Conservation (phyloP, 257 asterid genomes). For the Penstemon newberryi region DNA sequence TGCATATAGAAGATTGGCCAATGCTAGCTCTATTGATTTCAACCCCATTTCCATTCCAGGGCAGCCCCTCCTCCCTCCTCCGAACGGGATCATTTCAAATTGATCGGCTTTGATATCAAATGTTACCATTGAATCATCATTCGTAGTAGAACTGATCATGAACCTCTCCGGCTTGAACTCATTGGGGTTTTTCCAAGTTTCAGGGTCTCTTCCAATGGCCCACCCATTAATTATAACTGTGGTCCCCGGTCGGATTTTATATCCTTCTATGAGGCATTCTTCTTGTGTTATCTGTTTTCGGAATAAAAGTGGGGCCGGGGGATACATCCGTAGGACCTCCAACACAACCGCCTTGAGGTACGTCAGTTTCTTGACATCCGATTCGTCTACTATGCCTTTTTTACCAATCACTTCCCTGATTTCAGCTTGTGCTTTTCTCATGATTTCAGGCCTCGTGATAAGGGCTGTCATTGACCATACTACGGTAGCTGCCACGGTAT, state of each 20-base stretch:
- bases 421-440: conserved; percentile 35
- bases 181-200: conserved; percentile 32
- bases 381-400: conserved; percentile 29
- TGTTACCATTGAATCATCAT: background rate
- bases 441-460: conserved; percentile 29
- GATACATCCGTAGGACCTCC: conserved; percentile 44
- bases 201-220: conserved; percentile 43
- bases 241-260: conserved; percentile 26
- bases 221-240: conserved; percentile 38
- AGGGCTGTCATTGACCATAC: conserved; percentile 49
- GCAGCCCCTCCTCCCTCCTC: conserved; percentile 41
- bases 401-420: conserved; percentile 15
- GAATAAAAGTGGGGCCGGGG: conserved; percentile 44
- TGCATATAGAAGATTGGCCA: conserved; percentile 36
- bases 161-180: conserved; percentile 40
- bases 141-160: background rate
- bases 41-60: conserved; percentile 41
- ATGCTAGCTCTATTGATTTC: conserved; percentile 23
- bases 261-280: conserved; percentile 23
- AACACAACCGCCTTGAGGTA: conserved; percentile 42
- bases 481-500: conserved; percentile 33
- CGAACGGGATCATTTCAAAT: conserved; percentile 34
- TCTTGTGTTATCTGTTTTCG: conserved; percentile 22
- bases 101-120: background rate
- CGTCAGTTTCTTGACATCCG: conserved; percentile 31